These are phyloP conservation scores for Pelargonium myrrhifolium DNA, from an alignment of 441 rosid species.

Conservation along the genomic window DNA sequence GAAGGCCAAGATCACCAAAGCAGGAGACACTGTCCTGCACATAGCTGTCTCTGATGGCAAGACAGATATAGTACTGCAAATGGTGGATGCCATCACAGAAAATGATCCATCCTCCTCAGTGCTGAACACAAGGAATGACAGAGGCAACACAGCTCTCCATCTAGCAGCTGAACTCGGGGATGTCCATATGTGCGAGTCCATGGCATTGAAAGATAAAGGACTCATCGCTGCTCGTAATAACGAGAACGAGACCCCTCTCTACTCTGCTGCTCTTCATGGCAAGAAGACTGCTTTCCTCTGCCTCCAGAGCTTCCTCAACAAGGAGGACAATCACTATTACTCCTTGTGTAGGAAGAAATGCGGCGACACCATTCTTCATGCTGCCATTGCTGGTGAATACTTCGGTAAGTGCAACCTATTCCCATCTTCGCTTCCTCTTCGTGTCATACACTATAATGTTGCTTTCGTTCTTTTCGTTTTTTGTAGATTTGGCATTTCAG, in stretches of 20 bases:
- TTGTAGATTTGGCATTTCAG: slow-evolving; percentile 30
- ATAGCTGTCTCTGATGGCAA: not conserved
- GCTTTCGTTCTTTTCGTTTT: no score
- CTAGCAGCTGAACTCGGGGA: slow-evolving; percentile 31
- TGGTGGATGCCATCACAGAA: not conserved
- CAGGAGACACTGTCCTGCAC: slow-evolving; percentile 2
- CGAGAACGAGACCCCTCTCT: slow-evolving; percentile 6
- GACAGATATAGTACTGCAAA: not conserved
- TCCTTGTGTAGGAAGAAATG: slow-evolving; percentile 11
- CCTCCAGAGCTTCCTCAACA: slow-evolving; percentile 13
- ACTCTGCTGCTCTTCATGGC: slow-evolving; percentile 25
- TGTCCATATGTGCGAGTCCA: slow-evolving; percentile 22
- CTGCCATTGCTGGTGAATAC: slow-evolving; percentile 29
- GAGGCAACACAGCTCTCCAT: slow-evolving; percentile 37
- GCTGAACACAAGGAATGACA: slow-evolving; percentile 21
- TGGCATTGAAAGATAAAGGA: not conserved
- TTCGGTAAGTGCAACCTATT: slow-evolving; percentile 19
- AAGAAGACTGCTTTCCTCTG: slow-evolving; percentile 22
- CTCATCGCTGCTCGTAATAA: not conserved
- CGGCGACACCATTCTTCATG: slow-evolving; percentile 39
- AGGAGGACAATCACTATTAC: not conserved
- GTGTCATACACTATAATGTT: no score
- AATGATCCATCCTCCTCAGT: not conserved
- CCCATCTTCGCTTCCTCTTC: no score
- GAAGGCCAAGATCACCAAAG: not conserved